phyloP scores from a whole-genome alignment of 768 basidiomycete species.

The Tylopilus vinaceipallidus region DNA sequence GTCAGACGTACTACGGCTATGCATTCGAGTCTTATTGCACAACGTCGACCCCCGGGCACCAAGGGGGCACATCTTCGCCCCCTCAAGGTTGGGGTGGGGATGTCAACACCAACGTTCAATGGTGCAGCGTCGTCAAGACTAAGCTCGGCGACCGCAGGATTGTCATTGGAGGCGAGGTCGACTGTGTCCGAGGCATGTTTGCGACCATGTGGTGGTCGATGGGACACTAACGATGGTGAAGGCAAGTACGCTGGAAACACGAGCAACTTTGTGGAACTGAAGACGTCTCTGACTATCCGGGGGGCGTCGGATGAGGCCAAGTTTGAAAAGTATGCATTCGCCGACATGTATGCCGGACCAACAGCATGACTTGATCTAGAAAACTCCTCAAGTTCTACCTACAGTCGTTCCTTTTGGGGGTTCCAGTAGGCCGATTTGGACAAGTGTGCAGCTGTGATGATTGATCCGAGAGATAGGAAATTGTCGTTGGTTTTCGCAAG shows the following conservation, averaged over 20 bases:
- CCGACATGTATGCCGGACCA: background rate
- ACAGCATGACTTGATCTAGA: slow-evolving; percentile 37
- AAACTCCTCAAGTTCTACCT: slow-evolving; percentile 93
- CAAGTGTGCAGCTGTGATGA: background rate
- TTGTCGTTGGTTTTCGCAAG: slow-evolving; percentile 85
- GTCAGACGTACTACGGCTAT: slow-evolving; percentile 80
- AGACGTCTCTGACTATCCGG: slow-evolving; percentile 76
- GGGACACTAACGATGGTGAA: slow-evolving; percentile 25
- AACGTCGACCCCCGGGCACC: slow-evolving; percentile 28
- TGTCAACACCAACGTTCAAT: slow-evolving; percentile 86
- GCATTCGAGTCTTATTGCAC: slow-evolving; percentile 91
- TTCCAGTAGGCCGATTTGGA: slow-evolving; percentile 56
- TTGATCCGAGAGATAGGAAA: slow-evolving; percentile 48
- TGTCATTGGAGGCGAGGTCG: slow-evolving; percentile 87
- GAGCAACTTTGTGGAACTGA: slow-evolving; percentile 78
- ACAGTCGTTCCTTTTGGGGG: slow-evolving; percentile 87
- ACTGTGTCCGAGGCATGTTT: slow-evolving; percentile 78
- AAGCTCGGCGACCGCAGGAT: slow-evolving; percentile 71
- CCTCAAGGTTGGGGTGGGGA: slow-evolving; percentile 68
- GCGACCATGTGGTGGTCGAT: too few relatives aligned
- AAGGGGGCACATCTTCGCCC: slow-evolving; percentile 23
- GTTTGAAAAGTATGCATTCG: slow-evolving; percentile 69
- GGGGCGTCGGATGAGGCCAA: slow-evolving; percentile 59
- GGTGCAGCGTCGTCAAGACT: slow-evolving; percentile 88
- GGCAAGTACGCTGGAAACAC: slow-evolving; percentile 60